These are phyloP conservation scores for Dinochytrium kinnereticum DNA, from an alignment of 371 early-diverging fungal genomes.

Conservation along the genomic window DNA sequence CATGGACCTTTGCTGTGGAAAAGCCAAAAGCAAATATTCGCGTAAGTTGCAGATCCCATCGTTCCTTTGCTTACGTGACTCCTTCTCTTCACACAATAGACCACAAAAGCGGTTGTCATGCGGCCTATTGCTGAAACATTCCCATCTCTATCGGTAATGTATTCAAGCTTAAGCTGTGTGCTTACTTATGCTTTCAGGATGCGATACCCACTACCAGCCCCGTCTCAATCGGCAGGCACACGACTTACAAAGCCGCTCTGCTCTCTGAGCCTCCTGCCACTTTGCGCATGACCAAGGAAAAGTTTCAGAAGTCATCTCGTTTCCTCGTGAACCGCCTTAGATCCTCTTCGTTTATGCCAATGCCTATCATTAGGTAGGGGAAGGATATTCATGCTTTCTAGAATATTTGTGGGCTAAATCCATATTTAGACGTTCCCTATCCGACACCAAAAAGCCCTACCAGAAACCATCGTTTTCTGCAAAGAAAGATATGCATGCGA, in stretches of 20 bases:
- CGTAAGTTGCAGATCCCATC: too few relatives aligned
- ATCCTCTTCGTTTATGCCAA: not conserved
- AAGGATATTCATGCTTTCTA: too few relatives aligned
- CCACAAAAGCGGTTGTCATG: not conserved
- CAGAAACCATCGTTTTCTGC: not conserved
- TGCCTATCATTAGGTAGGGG: conserved; percentile 6
- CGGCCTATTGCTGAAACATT: not conserved
- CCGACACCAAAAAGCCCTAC: not conserved
- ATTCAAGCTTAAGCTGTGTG: not conserved
- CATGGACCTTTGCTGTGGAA: not conserved
- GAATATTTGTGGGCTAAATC: too few relatives aligned
- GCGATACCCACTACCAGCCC: not conserved
- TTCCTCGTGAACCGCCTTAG: not conserved
- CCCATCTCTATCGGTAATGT: not conserved
- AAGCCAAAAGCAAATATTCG: not conserved
- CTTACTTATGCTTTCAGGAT: not conserved
- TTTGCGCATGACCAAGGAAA: not conserved
- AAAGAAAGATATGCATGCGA: not conserved
- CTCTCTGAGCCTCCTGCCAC: not conserved
- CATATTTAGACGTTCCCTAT: too few relatives aligned
- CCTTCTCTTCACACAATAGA: too few relatives aligned
- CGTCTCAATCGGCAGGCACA: not conserved
- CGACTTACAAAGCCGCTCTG: not conserved
- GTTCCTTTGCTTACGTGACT: too few relatives aligned
- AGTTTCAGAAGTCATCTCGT: not conserved